Evolutionary conservation across 495 filamentous ascomycete species (phyloP).

Genomic region (Opeltia flavorubescens): DNA sequence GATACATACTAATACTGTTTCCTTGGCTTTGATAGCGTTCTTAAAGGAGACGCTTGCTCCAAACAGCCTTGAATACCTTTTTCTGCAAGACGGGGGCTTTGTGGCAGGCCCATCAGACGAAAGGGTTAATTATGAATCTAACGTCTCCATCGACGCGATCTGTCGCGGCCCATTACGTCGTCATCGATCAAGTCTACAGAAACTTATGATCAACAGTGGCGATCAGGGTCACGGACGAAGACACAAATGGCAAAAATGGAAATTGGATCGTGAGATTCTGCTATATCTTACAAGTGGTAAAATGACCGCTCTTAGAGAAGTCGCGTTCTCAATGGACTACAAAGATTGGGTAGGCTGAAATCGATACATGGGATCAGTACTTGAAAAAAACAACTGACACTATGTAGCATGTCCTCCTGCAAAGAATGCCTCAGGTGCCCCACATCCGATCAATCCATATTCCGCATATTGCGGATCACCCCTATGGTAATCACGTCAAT

Average conservation of each 20-base stretch:
- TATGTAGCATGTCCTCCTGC: slow-evolving; percentile 72
- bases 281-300: slow-evolving; percentile 69
- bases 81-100: slow-evolving; percentile 57
- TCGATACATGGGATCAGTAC: not conserved
- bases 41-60: slow-evolving; percentile 76
- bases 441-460: slow-evolving; percentile 71
- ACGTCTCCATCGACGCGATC: slow-evolving; percentile 58
- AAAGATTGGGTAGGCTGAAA: slow-evolving; percentile 65
- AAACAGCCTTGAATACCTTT: slow-evolving; percentile 71
- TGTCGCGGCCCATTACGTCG: slow-evolving; percentile 59
- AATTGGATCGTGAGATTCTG: slow-evolving; percentile 58
- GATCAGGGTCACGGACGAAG: slow-evolving; percentile 19
- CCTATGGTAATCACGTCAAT: slow-evolving; percentile 38
- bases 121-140: slow-evolving; percentile 27
- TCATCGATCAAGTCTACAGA: slow-evolving; percentile 60
- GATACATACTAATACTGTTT: slow-evolving; percentile 74
- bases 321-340: slow-evolving; percentile 65
- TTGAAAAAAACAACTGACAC: slow-evolving; percentile 6
- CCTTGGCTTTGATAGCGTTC: slow-evolving; percentile 61
- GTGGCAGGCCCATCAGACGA: not conserved
- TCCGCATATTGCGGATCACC: slow-evolving; percentile 52
- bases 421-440: slow-evolving; percentile 60
- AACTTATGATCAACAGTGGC: slow-evolving; percentile 64
- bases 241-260: slow-evolving; percentile 58
- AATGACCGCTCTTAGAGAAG: slow-evolving; percentile 62